Conservation (phyloP, 2,329 filamentous ascomycete genomes). For the Sporothrix phasma region DNA sequence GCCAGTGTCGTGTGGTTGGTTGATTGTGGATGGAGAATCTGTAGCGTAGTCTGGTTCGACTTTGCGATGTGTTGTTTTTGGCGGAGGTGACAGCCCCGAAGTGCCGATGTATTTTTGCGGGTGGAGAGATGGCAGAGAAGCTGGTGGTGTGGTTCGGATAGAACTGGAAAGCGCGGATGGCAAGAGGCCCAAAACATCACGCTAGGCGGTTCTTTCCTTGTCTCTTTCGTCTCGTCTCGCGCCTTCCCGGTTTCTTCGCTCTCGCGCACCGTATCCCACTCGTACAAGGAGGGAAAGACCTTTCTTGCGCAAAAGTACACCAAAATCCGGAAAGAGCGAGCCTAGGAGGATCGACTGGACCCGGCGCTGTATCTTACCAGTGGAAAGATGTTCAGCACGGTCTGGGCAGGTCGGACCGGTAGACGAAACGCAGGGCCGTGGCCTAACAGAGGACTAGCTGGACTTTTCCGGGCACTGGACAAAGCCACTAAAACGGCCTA, state of each 20-base stretch:
- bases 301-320: not conserved
- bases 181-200: not conserved
- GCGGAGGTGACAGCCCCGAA: slow-evolving; percentile 18
- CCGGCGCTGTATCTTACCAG: not conserved
- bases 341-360: not conserved
- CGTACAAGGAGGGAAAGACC: not conserved
- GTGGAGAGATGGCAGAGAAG: not conserved
- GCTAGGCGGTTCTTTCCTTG: not conserved
- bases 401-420: not conserved
- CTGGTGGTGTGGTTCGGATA: not conserved
- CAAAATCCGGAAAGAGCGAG: not conserved
- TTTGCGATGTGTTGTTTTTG: slow-evolving; percentile 11
- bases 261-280: not conserved
- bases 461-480: not conserved
- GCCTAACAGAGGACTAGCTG: not conserved
- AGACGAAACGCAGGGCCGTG: not conserved
- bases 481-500: not conserved
- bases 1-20: not conserved
- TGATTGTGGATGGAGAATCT: not conserved
- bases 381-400: too few relatives aligned
- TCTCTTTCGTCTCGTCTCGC: not conserved
- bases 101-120: slow-evolving; percentile 11
- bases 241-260: not conserved
- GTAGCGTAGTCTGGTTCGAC: not conserved
- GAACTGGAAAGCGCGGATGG: not conserved